These are phyloP conservation scores for Ceratocystis harringtonii DNA, from an alignment of 2,329 filamentous ascomycete species.

Conservation along the genomic window DNA sequence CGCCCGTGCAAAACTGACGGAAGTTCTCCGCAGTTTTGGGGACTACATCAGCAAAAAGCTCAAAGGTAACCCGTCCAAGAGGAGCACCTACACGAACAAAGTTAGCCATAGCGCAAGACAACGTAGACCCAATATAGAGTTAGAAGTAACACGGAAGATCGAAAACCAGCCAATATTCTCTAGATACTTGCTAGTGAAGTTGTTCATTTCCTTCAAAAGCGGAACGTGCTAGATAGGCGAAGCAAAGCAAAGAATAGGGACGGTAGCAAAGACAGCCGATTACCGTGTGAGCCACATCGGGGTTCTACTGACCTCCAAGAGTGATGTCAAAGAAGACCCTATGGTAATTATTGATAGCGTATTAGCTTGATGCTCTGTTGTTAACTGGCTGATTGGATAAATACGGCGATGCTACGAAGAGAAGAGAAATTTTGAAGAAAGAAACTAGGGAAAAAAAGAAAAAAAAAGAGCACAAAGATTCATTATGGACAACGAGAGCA, in stretches of 20 bases:
- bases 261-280: background rate
- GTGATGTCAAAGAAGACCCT: slow-evolving; percentile 66
- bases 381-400: too few species aligned
- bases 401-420: too few species aligned
- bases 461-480: too few species aligned
- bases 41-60: slow-evolving; percentile 72
- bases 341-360: background rate
- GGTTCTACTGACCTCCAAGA: slow-evolving; percentile 47
- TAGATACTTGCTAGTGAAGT: too few species aligned
- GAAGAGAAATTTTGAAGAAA: too few species aligned
- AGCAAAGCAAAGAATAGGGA: background rate
- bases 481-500: too few species aligned
- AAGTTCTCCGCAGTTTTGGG: slow-evolving; percentile 94
- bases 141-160: background rate
- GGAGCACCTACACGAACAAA: slow-evolving; percentile 49
- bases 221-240: too few species aligned
- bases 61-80: slow-evolving; percentile 74
- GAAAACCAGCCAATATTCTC: background rate
- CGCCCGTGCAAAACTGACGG: slow-evolving; percentile 89
- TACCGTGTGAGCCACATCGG: background rate
- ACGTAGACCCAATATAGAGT: background rate
- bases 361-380: background rate
- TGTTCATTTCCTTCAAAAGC: too few species aligned
- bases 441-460: too few species aligned
- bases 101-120: background rate